These are phyloP conservation scores for Paraconiothyrium sp. DNA, from an alignment of 2,329 filamentous ascomycete genomes.

Conservation along the genomic window DNA sequence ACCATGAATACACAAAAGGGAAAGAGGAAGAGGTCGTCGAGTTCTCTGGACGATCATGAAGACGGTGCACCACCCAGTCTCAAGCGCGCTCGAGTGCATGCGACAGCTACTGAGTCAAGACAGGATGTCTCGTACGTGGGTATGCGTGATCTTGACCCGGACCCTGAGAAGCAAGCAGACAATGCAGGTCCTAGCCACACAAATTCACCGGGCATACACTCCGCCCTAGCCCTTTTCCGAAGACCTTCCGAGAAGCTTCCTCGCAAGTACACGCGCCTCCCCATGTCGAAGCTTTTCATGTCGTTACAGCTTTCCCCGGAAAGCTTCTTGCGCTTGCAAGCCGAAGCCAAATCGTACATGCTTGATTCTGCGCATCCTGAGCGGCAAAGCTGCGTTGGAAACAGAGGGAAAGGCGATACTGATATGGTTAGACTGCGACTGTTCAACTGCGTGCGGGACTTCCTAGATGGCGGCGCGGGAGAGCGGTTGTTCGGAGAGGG, in stretches of 20 bases:
- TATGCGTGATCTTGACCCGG: conserved; percentile 40
- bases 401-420: conserved; percentile 63
- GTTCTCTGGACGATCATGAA: neutral
- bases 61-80: neutral
- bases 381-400: conserved; percentile 65
- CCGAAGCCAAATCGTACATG: conserved; percentile 67
- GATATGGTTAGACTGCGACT: conserved; percentile 66
- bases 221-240: conserved; percentile 63
- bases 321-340: conserved; percentile 64
- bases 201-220: conserved; percentile 61
- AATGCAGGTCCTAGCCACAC: conserved; percentile 29
- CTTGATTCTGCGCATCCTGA: conserved; percentile 64
- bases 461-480: conserved; percentile 61
- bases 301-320: conserved; percentile 66
- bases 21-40: conserved; percentile 40
- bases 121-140: conserved; percentile 18
- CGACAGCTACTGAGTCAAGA: conserved; percentile 16
- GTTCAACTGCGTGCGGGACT: conserved; percentile 65
- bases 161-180: neutral
- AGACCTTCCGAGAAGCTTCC: conserved; percentile 51
- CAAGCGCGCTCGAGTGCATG: conserved; percentile 15
- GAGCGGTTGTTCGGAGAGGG: conserved; percentile 60
- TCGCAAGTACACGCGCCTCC: conserved; percentile 66
- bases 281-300: conserved; percentile 66
- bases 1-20: conserved; percentile 28